These are phyloP conservation scores for Nitzschia palea DNA, from an alignment of 108 stramenopile genomes.

Conservation along the genomic window DNA sequence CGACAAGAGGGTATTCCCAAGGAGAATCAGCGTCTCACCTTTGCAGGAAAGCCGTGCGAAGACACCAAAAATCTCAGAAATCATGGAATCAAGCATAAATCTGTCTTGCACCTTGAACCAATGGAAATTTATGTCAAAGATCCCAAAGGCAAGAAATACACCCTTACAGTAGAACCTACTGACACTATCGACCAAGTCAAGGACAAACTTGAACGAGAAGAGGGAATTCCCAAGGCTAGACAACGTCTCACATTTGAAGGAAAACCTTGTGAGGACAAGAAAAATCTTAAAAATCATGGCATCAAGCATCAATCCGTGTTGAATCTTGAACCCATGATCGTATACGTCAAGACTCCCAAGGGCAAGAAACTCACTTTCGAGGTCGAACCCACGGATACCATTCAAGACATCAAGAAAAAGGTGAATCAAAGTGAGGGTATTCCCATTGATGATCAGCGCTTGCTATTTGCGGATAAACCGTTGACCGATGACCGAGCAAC, in stretches of 20 bases:
- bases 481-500: constrained; percentile 16
- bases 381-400: constrained; percentile 16
- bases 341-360: constrained; percentile 6
- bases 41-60: background rate
- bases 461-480: constrained; percentile 12
- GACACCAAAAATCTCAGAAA: background rate
- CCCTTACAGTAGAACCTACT: constrained; percentile 12
- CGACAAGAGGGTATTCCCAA: constrained; percentile 17
- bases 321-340: constrained; percentile 1
- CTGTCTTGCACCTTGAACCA: constrained; percentile 3
- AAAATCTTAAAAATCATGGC: background rate
- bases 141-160: constrained; percentile 20
- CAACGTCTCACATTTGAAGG: constrained; percentile 70
- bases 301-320: constrained; percentile 12
- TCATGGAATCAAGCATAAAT: constrained; percentile 24
- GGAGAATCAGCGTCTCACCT: constrained; percentile 3
- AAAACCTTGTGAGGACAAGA: constrained; percentile 30
- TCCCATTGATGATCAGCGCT: constrained; percentile 27
- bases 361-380: constrained; percentile 18
- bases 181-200: constrained; percentile 14
- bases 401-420: constrained; percentile 21
- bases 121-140: constrained; percentile 26
- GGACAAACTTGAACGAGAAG: constrained; percentile 7
- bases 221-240: constrained; percentile 23
- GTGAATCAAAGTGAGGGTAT: constrained; percentile 13